These are phyloP conservation scores for Tephrocybe sp. DNA, from an alignment of 768 basidiomycete genomes.

Conservation along the genomic window DNA sequence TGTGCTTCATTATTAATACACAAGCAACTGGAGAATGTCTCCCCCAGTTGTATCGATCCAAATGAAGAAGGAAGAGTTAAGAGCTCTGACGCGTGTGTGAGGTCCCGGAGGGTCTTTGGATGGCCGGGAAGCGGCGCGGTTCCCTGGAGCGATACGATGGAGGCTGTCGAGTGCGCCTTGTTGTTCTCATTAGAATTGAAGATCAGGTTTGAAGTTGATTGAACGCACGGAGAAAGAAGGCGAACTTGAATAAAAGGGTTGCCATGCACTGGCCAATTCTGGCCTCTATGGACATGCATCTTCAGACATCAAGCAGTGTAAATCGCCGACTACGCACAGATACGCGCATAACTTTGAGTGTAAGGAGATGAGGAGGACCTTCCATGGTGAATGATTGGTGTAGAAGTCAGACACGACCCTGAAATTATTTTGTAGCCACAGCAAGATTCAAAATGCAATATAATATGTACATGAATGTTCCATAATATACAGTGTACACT, in stretches of 20 bases:
- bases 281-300: conserved; percentile 53
- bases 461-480: no score
- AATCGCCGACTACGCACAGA: conserved; percentile 57
- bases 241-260: conserved; percentile 85
- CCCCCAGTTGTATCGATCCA: conserved; percentile 85
- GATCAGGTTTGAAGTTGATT: neutral
- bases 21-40: conserved; percentile 82
- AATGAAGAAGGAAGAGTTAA: conserved; percentile 83
- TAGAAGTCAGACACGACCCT: neutral
- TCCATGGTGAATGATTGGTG: conserved; percentile 38
- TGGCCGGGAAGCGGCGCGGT: conserved; percentile 67
- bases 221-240: conserved; percentile 70
- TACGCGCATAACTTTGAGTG: conserved; percentile 86
- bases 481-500: no score
- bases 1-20: conserved; percentile 81
- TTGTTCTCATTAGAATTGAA: conserved; percentile 3
- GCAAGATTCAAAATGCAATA: no score
- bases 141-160: conserved; percentile 76
- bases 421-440: neutral
- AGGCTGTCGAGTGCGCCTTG: conserved; percentile 71
- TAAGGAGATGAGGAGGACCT: conserved; percentile 63
- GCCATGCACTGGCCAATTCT: conserved; percentile 73
- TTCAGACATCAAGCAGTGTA: conserved; percentile 9
- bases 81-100: conserved; percentile 76
- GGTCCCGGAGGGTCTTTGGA: conserved; percentile 82